Base-by-base conservation (phyloP, 768 basidiomycete genomes). In the Trametes maxima region DNA sequence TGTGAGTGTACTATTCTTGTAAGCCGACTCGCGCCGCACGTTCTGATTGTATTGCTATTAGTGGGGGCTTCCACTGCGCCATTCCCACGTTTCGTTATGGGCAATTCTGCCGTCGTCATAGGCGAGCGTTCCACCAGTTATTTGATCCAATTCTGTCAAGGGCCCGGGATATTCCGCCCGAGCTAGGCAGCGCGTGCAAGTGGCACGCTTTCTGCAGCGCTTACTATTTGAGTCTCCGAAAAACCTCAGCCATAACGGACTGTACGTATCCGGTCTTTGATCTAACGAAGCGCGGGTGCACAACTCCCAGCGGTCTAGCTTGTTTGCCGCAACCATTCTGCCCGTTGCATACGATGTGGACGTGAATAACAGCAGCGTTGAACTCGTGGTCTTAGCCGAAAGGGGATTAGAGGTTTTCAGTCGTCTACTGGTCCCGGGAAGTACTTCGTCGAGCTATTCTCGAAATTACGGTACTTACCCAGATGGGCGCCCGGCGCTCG, bases 1-100 rank as follows among this genome's bases (percentile, higher is more conserved):
- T 91, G 82, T 89, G 66, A 66, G 86, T 84, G 21, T 16, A 43
- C 28, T 5, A 19, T 25, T 8, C 28, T 3, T 33, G 28, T 33
- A 33, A 33, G 28, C 28, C 8, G 28, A 33, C 11, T 21, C 21
- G 35, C 33, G 21, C 37, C 5, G 12, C 4, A 33, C 3, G 8
- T 33, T 33, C 28, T 33, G 28, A 44, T 19, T 7, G 42, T 44
- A 16, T 39, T 39, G 37, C 8, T 39, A 39, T 16, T 5, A 61
- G 60, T 1, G 53, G 44, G 17, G 60, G 60, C 16, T 55, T 61
- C 48, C 53, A 56, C 7, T 61, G 53, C 47, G 54, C 40, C 1
- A 2, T 61, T 17, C 35, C 46, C 1, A 28, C 43, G 22, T 24
- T 61, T 22, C 22, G 42, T n/a, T 64, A 64, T 33, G 63, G 63